Percentiles rank a stretch among this genome's conserved stretches.
phyloP scores from a whole-genome alignment of 192 early-diverging fungal species.

The Backusella psychrophila region DNA sequence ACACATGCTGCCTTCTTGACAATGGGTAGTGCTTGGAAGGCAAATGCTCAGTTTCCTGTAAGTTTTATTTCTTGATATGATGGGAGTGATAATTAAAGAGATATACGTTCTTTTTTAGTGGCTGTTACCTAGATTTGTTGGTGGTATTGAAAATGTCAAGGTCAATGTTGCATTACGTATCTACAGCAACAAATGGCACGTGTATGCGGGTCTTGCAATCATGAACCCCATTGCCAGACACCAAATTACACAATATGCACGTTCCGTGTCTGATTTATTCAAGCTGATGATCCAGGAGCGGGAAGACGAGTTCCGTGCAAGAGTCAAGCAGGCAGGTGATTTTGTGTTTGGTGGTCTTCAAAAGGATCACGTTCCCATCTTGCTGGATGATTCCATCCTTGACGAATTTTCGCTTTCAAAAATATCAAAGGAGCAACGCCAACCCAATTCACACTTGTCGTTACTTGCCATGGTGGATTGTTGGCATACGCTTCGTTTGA shows the following conservation, averaged over 20 bases:
- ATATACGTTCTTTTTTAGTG: slow-evolving; percentile 48
- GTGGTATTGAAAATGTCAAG: slow-evolving; percentile 98
- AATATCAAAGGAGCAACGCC: slow-evolving; percentile 66
- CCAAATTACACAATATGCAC: slow-evolving; percentile 88
- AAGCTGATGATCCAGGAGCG: slow-evolving; percentile 93
- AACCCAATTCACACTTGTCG: slow-evolving; percentile 91
- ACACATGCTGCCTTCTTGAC: slow-evolving; percentile 94
- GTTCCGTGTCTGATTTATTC: slow-evolving; percentile 87
- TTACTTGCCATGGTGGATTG: slow-evolving; percentile 93
- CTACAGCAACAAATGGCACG: slow-evolving; percentile 96
- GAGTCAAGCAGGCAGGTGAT: slow-evolving; percentile 74
- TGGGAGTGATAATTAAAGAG: not conserved
- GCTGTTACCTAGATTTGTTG: slow-evolving; percentile 82
- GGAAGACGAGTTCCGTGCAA: slow-evolving; percentile 67
- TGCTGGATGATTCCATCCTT: slow-evolving; percentile 77
- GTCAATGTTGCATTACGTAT: slow-evolving; percentile 92
- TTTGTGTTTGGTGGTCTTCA: slow-evolving; percentile 82
- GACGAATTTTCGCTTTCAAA: slow-evolving; percentile 87
- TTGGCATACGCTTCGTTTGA: slow-evolving; percentile 81
- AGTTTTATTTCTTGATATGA: slow-evolving; percentile 7
- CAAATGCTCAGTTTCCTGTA: slow-evolving; percentile 77
- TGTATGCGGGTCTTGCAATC: slow-evolving; percentile 91
- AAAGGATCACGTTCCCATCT: slow-evolving; percentile 58
- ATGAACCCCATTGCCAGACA: slow-evolving; percentile 85
- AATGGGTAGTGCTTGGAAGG: slow-evolving; percentile 94